Evolutionary conservation across 2,329 filamentous ascomycete species (phyloP).

Genomic region (Emmonsiellopsis sp.): DNA sequence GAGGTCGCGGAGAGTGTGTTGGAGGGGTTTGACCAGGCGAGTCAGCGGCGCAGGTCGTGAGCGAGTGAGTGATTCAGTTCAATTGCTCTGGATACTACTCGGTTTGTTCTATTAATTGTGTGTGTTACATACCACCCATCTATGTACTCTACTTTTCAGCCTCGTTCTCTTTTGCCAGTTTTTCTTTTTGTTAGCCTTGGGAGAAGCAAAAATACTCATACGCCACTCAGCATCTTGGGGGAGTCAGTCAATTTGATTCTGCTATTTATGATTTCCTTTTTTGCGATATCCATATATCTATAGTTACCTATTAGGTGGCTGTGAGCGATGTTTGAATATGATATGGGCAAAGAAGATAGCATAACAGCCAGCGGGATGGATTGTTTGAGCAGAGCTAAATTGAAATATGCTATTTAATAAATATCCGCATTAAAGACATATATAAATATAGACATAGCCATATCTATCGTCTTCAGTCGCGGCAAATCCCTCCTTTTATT

Average conservation of each 20-base stretch:
- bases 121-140: not conserved
- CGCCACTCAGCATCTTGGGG: conserved; percentile 1
- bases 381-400: no score
- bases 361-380: no score
- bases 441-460: no score
- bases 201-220: not conserved
- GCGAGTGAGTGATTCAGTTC: not conserved
- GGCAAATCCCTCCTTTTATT: no score
- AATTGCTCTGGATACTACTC: not conserved
- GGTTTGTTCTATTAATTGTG: not conserved
- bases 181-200: not conserved
- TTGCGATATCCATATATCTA: not conserved
- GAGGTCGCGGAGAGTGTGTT: conserved; percentile 41
- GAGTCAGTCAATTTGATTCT: not conserved
- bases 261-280: not conserved
- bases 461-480: no score
- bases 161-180: not conserved
- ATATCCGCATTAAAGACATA: no score
- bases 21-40: conserved; percentile 39
- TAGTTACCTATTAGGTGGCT: not conserved
- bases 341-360: no score
- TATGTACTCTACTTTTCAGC: not conserved
- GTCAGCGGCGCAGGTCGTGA: conserved; percentile 22
- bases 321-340: no score
- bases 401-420: no score